Base-by-base conservation (phyloP, 208 protist species). In the Crithidia acanthocephali region DNA sequence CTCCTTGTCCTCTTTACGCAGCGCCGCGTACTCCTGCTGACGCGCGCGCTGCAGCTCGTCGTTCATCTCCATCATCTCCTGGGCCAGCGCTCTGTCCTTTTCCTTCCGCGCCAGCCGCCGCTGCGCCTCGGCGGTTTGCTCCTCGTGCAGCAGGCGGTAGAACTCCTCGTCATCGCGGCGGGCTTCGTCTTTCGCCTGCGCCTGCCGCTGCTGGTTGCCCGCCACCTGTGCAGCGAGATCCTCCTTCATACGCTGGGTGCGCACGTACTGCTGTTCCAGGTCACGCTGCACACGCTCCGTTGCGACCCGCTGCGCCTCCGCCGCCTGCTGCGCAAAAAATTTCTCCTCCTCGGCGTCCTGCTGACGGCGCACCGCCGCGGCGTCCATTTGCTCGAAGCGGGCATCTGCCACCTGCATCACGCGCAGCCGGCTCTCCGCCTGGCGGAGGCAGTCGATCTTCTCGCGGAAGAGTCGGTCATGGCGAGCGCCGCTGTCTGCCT, bases 351-450 rank as follows among this genome's bases (percentile, higher is more conserved):
- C 79, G 20, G 51, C 63, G 47, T 84, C 63, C 74, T 88, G 77
- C 51, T 76, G 69, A 0, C 65, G 62, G 22, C 88, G 88, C 32
- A 66, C 64, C 16, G 80, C 75, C 15, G 77, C 79, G 30, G 78
- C 74, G 23, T 66, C 81, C 16, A 96, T 73, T 74, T 96, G 91
- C 0, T 87, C 74, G 60, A 80, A 90, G 56, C 89, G 88, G 11
- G 71, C 83, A 62, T 94, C 87, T 0, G 91, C 65, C 11, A 92
- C 80, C 74, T 96, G 91, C 91, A 96, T 91, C 52, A 91, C 82
- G 60, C 90, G 92, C 37, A 96, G 77, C 0, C 88, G 86, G 69
- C 88, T 94, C 84, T 96, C 88, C 35, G 91, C 91, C 71, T 89
- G 81, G 0, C 91, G 86, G 35, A 96, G 80, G 22, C 65, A 76